Conservation (phyloP, 1,284 basidiomycete genomes). For the Cutaneotrichosporon sp. region DNA sequence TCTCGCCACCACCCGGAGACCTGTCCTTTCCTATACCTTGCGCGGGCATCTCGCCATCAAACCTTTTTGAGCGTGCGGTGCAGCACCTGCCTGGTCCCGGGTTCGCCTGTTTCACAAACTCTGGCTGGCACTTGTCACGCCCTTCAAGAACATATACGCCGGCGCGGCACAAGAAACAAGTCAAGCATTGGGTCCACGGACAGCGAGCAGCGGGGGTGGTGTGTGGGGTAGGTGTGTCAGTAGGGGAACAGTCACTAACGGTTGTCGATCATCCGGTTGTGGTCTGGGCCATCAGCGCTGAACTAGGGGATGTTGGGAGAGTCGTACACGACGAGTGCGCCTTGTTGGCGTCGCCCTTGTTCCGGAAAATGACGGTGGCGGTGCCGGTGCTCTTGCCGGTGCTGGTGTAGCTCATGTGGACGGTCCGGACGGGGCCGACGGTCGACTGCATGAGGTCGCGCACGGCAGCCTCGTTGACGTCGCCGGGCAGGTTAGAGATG, state of each 20-base stretch:
- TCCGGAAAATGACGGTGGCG: conserved; percentile 80
- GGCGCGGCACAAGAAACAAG: too few species aligned
- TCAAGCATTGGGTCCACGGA: neutral
- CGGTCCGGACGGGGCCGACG: conserved; percentile 77
- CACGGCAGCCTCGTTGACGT: conserved; percentile 90
- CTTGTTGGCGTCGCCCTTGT: conserved; percentile 82
- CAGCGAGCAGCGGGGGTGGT: conserved; percentile 14
- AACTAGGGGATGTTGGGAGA: conserved; percentile 9
- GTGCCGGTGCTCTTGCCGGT: conserved; percentile 83
- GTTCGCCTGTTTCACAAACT: too few species aligned
- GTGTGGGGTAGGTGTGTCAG: conserved; percentile 8
- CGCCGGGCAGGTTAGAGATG: conserved; percentile 88
- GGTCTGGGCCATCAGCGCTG: conserved; percentile 52
- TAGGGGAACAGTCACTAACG: conserved; percentile 68
- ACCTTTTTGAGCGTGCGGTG: too few species aligned
- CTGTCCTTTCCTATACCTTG: too few species aligned
- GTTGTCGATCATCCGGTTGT: conserved; percentile 98
- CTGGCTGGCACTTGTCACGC: too few species aligned
- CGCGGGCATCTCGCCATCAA: too few species aligned
- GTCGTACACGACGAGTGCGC: conserved; percentile 75
- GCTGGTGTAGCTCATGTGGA: conserved; percentile 78
- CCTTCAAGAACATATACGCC: too few species aligned
- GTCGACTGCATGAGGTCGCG: conserved; percentile 90
- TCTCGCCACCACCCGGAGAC: too few species aligned
- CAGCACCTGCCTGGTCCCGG: too few species aligned